Percentiles rank a stretch among this genome's conserved stretches.
phyloP scores from a whole-genome alignment of 2,329 filamentous ascomycete species.

The Pseudopithomyces chartarum region DNA sequence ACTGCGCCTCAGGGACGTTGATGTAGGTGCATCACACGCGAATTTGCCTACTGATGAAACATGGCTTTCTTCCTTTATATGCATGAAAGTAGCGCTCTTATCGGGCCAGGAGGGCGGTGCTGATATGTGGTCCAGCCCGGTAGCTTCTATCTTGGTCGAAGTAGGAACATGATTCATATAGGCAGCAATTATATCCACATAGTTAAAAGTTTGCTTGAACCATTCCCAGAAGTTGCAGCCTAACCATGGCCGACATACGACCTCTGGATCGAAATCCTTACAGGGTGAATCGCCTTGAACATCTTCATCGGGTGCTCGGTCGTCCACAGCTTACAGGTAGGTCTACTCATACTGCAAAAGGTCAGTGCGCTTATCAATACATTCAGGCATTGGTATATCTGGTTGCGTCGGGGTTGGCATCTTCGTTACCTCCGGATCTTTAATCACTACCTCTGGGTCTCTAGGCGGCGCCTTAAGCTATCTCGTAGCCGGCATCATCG shows the following conservation, averaged over 20 bases:
- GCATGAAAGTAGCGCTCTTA: too few species aligned
- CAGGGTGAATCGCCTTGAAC: constrained; percentile 21
- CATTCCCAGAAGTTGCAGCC: not conserved
- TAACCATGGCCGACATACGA: constrained; percentile 9
- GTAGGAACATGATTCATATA: not conserved
- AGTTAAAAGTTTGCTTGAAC: not conserved
- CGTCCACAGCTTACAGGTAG: constrained; percentile 28
- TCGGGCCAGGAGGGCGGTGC: too few species aligned
- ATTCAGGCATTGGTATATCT: constrained; percentile 28
- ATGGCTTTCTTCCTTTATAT: too few species aligned
- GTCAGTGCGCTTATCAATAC: not conserved
- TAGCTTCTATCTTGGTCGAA: not conserved
- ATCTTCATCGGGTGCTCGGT: constrained; percentile 25
- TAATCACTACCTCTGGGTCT: constrained; percentile 25
- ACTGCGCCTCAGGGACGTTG: constrained; percentile 4
- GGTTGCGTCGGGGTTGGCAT: constrained; percentile 26
- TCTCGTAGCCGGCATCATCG: constrained; percentile 23
- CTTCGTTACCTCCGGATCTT: constrained; percentile 22
- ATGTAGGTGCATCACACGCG: too few species aligned
- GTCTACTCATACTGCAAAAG: not conserved
- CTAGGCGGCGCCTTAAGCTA: constrained; percentile 27
- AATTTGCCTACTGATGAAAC: too few species aligned
- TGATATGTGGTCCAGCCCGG: too few species aligned
- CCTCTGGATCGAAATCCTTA: constrained; percentile 27
- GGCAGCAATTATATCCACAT: not conserved